Percentiles rank a stretch among this genome's conserved stretches.
Evolutionary conservation across 768 basidiomycete species (phyloP).

Genomic region (Rhizopogon rudus): DNA sequence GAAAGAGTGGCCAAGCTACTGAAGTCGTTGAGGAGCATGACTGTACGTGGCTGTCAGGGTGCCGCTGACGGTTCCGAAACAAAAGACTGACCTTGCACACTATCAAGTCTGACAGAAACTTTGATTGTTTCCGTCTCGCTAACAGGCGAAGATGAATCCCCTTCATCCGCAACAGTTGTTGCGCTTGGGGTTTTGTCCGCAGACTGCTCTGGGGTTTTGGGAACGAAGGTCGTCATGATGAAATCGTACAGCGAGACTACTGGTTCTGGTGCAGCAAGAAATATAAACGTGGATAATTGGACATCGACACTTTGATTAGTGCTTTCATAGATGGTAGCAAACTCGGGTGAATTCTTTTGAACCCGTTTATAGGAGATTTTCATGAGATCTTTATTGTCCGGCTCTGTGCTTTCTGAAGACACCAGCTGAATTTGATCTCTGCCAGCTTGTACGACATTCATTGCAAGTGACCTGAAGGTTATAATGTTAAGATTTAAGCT

Average conservation of each 20-base stretch:
- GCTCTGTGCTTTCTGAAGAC: slow-evolving; percentile 47
- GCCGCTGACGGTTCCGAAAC: not conserved
- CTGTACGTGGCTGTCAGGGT: slow-evolving; percentile 33
- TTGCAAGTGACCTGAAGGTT: slow-evolving; percentile 57
- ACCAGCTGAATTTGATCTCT: slow-evolving; percentile 55
- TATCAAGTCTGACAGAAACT: slow-evolving; percentile 77
- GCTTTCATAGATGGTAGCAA: slow-evolving; percentile 69
- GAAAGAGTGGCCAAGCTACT: slow-evolving; percentile 79
- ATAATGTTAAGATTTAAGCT: slow-evolving; percentile 4
- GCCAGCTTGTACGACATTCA: slow-evolving; percentile 63
- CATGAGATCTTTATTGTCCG: slow-evolving; percentile 60
- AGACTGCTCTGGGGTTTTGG: slow-evolving; percentile 23
- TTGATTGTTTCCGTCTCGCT: slow-evolving; percentile 57
- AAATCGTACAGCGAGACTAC: slow-evolving; percentile 92
- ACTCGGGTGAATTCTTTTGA: slow-evolving; percentile 85
- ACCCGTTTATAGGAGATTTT: slow-evolving; percentile 74
- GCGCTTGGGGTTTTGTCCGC: slow-evolving; percentile 6
- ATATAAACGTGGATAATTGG: slow-evolving; percentile 84
- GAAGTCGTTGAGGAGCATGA: slow-evolving; percentile 69
- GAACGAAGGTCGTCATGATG: slow-evolving; percentile 94
- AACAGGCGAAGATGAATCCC: slow-evolving; percentile 1
- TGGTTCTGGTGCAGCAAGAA: slow-evolving; percentile 86
- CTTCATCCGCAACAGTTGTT: slow-evolving; percentile 2
- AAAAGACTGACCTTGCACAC: slow-evolving; percentile 61
- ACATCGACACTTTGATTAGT: slow-evolving; percentile 87